Evolutionary conservation across 75 land plant species (phyloP).

Genomic region (Pinus tabuliformis): DNA sequence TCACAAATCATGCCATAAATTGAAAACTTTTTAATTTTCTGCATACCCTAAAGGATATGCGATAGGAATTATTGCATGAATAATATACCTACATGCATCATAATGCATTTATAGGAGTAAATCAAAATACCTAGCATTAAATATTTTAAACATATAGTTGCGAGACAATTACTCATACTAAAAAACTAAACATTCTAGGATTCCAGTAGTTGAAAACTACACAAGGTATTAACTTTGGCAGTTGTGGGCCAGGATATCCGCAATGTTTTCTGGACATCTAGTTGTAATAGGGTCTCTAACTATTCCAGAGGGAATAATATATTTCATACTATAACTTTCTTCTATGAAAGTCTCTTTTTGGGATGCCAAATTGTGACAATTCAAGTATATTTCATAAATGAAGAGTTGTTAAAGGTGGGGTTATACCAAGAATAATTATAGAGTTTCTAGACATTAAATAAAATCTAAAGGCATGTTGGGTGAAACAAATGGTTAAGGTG

Average conservation of each 20-base stretch:
- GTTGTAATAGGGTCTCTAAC: too few species aligned
- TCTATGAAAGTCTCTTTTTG: neutral
- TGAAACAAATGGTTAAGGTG: neutral
- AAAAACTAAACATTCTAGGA: neutral
- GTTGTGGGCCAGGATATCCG: neutral
- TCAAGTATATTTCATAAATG: neutral
- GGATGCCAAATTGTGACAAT: neutral
- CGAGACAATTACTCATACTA: neutral
- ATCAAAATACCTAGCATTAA: neutral
- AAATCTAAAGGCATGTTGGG: neutral
- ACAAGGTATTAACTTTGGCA: neutral
- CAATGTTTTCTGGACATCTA: neutral
- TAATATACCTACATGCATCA: constrained; percentile 1
- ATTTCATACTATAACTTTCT: neutral
- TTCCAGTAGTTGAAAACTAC: too few species aligned
- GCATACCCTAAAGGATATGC: neutral
- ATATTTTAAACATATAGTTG: neutral
- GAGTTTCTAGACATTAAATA: neutral
- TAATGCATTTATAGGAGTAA: neutral
- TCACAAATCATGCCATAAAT: constrained; percentile 24
- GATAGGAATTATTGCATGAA: neutral
- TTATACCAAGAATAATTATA: neutral
- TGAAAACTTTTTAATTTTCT: constrained; percentile 1
- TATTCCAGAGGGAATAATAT: neutral
- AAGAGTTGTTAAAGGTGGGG: neutral